Percentiles rank a stretch among this genome's conserved stretches.
Evolutionary conservation across 805 yeast species (phyloP).

Genomic region (Candida qinlingensis): DNA sequence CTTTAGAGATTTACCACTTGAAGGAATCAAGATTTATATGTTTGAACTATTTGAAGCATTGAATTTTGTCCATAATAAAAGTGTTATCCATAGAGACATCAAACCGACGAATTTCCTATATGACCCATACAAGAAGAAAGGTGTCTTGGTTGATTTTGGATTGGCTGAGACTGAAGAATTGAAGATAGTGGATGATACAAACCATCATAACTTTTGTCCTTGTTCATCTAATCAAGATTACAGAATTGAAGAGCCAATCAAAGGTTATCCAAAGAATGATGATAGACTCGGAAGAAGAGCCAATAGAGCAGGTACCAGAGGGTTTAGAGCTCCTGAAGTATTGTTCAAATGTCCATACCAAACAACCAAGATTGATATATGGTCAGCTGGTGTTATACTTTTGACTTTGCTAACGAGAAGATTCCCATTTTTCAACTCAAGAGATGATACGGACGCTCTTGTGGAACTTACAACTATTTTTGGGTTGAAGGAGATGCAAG

Average conservation of each 20-base stretch:
- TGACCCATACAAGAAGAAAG: slow-evolving; percentile 43
- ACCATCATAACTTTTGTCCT: slow-evolving; percentile 42
- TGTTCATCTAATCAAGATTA: slow-evolving; percentile 35
- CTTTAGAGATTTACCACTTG: slow-evolving; percentile 70
- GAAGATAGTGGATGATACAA: slow-evolving; percentile 18
- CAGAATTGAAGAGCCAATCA: slow-evolving; percentile 27
- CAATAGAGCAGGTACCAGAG: slow-evolving; percentile 91
- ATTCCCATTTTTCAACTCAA: slow-evolving; percentile 91
- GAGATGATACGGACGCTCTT: slow-evolving; percentile 89
- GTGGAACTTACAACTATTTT: slow-evolving; percentile 78
- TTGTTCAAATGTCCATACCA: slow-evolving; percentile 42
- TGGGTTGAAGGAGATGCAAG: slow-evolving; percentile 67
- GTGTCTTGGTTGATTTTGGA: slow-evolving; percentile 81
- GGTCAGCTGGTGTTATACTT: slow-evolving; percentile 79
- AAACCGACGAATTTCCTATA: slow-evolving; percentile 71
- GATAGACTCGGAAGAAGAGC: slow-evolving; percentile 86
- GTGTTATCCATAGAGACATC: slow-evolving; percentile 72
- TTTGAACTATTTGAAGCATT: slow-evolving; percentile 71
- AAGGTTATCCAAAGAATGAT: slow-evolving; percentile 85
- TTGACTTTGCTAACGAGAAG: slow-evolving; percentile 71
- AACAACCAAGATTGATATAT: slow-evolving; percentile 70
- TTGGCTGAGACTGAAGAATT: slow-evolving; percentile 45
- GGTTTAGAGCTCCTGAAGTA: slow-evolving; percentile 83
- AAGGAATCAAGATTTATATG: slow-evolving; percentile 78
- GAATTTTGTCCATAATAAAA: slow-evolving; percentile 58